Base-by-base conservation (phyloP, 805 yeast species). In the Candida vaughaniae region DNA sequence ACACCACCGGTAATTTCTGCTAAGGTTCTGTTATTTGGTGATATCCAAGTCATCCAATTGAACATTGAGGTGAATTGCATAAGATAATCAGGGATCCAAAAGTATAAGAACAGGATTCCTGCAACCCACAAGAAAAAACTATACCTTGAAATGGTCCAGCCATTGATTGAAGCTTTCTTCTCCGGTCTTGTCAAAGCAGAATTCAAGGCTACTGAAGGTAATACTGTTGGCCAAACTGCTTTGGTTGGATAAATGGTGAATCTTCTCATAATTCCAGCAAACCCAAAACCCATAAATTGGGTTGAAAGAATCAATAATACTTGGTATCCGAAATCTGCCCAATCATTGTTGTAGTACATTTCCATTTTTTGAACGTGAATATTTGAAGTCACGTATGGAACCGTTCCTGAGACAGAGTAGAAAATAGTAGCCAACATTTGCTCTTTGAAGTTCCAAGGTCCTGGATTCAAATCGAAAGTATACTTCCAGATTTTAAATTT, bases 401-500 rank as follows among this genome's bases (percentile, higher is more conserved):
- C 16, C 20, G 34, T 45, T 12, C 34, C 45, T 26, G 56, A 42
- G 27, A 69, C 58, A 10, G 86, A 41, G 23, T 39, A 45, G 22
- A 48, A 45, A 11, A 23, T 69, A 61, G 45, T 65, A 55, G 30
- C 67, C 59, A 12, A 71, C 75, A 40, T 58, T 55, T 81, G 87
- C 53, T 81, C 88, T 49, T 81, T 81, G 49, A 73, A 54, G 49
- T 74, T 62, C 82, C 84, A 81, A 11, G 81, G 81, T 5, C 85
- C 82, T 2, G 82, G 82, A 53, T 78, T 78, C 38, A 80, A 53
- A 6, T 68, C 68, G 43, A 70, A 62, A 16, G 52, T 60, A 28
- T 77, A 55, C 38, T 25, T 52, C 39, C 49, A 42, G 3, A 41
- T 16, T 30, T 34, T 51, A 33, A 56, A 41, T 22, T 46, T 47